These are phyloP conservation scores for Coemansia sp. DNA, from an alignment of 192 early-diverging fungal species.

Conservation along the genomic window DNA sequence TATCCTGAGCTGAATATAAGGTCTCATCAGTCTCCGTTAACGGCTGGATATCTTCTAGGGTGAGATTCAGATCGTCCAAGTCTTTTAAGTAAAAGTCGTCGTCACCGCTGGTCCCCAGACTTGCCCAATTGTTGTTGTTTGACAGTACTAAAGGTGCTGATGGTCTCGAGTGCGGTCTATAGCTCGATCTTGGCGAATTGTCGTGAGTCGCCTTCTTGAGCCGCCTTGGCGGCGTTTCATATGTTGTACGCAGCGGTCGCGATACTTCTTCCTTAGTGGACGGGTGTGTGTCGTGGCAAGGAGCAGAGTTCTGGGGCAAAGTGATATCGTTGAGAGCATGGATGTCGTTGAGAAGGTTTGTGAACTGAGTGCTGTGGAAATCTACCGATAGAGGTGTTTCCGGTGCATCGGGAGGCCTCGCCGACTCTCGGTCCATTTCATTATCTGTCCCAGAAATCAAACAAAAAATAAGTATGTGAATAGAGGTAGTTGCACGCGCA, in stretches of 20 bases:
- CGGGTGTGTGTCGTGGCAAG: background rate
- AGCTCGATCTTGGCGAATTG: conserved; percentile 9
- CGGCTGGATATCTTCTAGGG: conserved; percentile 50
- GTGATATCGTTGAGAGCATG: background rate
- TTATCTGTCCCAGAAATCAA: conserved; percentile 18
- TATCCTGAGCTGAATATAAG: conserved; percentile 47
- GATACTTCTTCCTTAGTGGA: background rate
- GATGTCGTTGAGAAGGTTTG: conserved; percentile 28
- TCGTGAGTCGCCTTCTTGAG: background rate
- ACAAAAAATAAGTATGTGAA: background rate
- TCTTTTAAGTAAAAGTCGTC: conserved; percentile 32
- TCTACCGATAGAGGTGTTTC: conserved; percentile 29
- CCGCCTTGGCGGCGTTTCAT: background rate
- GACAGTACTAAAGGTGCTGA: conserved; percentile 9
- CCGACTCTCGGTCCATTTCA: conserved; percentile 42
- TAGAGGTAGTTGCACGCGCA: background rate
- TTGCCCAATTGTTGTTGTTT: conserved; percentile 16
- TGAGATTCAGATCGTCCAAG: conserved; percentile 37
- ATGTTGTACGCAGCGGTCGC: background rate
- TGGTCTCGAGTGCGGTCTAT: background rate
- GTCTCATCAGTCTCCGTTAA: conserved; percentile 45
- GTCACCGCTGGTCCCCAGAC: conserved; percentile 16
- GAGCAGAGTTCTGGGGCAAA: conserved; percentile 3
- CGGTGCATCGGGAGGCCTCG: conserved; percentile 15
- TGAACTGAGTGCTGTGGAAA: conserved; percentile 41